Percentiles rank a stretch among this genome's conserved stretches.
phyloP scores from a whole-genome alignment of 2,329 filamentous ascomycete genomes.

The Beauveria sp. region DNA sequence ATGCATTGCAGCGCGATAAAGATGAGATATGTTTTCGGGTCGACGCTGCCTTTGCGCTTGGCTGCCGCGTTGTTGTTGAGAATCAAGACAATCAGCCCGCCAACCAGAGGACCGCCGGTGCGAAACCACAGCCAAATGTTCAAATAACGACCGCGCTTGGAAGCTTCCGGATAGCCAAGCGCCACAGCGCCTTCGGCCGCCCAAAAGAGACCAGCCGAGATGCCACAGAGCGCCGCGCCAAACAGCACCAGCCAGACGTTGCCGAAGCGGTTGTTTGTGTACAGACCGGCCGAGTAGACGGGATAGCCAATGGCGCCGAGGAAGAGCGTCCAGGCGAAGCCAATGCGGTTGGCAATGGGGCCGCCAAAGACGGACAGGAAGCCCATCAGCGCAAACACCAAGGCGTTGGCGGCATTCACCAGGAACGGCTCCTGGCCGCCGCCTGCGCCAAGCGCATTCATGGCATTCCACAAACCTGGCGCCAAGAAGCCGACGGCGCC shows the following conservation, averaged over 20 bases:
- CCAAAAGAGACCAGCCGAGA: constrained; percentile 44
- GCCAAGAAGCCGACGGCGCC: constrained; percentile 44
- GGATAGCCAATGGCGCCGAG: constrained; percentile 40
- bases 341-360: constrained; percentile 41
- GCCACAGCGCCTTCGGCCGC: constrained; percentile 42
- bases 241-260: constrained; percentile 45
- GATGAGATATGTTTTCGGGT: constrained; percentile 21
- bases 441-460: constrained; percentile 45
- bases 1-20: constrained; percentile 23
- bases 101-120: constrained; percentile 39
- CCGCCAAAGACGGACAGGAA: constrained; percentile 41
- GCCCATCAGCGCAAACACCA: constrained; percentile 39
- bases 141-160: constrained; percentile 34
- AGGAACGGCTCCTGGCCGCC: constrained; percentile 42
- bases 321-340: constrained; percentile 36
- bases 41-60: constrained; percentile 20
- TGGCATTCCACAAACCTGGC: constrained; percentile 47
- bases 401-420: constrained; percentile 43
- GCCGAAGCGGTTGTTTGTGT: constrained; percentile 42
- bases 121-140: constrained; percentile 37
- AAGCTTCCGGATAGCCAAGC: constrained; percentile 39
- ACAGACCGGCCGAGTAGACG: constrained; percentile 39
- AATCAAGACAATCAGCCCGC: constrained; percentile 37
- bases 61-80: constrained; percentile 27
- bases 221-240: constrained; percentile 39